Evolutionary conservation across 257 asterid genomes (phyloP), one percentile per base, ranked within the genome.

Genomic region (Nicotiana undulata): DNA sequence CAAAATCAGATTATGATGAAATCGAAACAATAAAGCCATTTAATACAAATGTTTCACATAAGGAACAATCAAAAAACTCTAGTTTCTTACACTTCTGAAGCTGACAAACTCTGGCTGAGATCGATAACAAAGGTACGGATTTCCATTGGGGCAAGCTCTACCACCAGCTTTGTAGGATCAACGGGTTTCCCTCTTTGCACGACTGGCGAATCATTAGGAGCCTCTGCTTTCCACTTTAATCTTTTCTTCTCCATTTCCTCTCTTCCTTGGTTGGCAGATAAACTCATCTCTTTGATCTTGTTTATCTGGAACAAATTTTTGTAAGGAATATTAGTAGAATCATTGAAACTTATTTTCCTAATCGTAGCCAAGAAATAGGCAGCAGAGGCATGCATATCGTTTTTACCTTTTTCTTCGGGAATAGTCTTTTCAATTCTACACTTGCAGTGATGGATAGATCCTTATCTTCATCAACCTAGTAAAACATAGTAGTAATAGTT

Each of bases 121-220:
- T 86, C 79, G 75, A 95, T 53, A 76, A 89, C 53, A 80, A 96
- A 96, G 37, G 97, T 96, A 12, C 98, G 95, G 9, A 96, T 89
- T 85, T 96, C 99, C 98, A 94, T 90, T 1, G 98, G 97, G 15
- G 91, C 90, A 2, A 96, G 95, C 81, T 96, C 93, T 53, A 91
- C 95, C 8, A 82, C 82, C 84, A 94, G 76, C 83, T 88, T 81
- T 8, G 37, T 37, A 7, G 97, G 97, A 83, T 91, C 92, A 5
- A 96, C 83, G 11, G 98, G 93, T 31, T 85, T 87, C 2, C 99
- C 97, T 90, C 95, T 86, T 31, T 26, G 58, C 16, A 56, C 80
- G 3, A 59, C n/a, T 22, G 13, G 78, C 17, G n/a, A 37, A 24
- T 53, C 53, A 22, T 63, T 76, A 10, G 82, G 34, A n/a, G 66